Base-by-base conservation (phyloP, 2,329 filamentous ascomycete species). In the Fusarium sp. region DNA sequence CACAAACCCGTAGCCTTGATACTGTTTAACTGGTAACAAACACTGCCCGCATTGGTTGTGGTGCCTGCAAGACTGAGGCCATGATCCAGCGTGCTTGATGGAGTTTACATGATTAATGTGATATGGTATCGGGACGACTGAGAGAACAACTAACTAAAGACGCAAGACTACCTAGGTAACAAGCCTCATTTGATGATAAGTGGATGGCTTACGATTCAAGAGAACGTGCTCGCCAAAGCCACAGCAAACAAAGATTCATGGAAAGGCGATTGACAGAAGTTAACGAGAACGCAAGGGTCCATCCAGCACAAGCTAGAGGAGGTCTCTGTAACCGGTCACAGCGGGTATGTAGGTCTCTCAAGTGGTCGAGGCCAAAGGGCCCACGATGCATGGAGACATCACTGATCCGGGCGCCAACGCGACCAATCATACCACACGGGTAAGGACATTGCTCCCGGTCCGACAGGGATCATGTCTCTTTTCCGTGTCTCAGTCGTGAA, bases 401-500 rank as follows among this genome's bases (percentile, higher is more conserved):
- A 78, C 73, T 64, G 67, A 76, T 70, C 68, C 71, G 73, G 80
- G 81, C 81, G 81, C 79, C 80, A 81, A 81, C 74, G 74, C 54
- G 70, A 50, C 81, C 81, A 82, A 82, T 82, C 78, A 81, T 53
- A 59, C 68, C 30, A 56, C 58, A 57, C 37, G 53, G 49, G 60
- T 57, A 66, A 54, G 57, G 63, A 67, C 74, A 69, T 58, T 49
- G 42, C 60, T 73, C 66, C 68, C 59, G 69, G 70, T 35, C 67
- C 42, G 56, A 60, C 70, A 77, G 59, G 69, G 69, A 60, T 74
- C 43, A 54, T 71, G 64, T 59, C 67, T 69, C 76, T 74, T 67
- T 49, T 59, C 30, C 25, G 32, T 67, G 74, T 69, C 66, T 74
- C 67, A 65, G 56, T 68, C 28, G 37, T 43, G 53, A 58, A 63